A percentile compares a stretch with the other conserved stretches of the same genome.
Conservation (phyloP, 768 basidiomycete species). For the Suillus subalutaceus region DNA sequence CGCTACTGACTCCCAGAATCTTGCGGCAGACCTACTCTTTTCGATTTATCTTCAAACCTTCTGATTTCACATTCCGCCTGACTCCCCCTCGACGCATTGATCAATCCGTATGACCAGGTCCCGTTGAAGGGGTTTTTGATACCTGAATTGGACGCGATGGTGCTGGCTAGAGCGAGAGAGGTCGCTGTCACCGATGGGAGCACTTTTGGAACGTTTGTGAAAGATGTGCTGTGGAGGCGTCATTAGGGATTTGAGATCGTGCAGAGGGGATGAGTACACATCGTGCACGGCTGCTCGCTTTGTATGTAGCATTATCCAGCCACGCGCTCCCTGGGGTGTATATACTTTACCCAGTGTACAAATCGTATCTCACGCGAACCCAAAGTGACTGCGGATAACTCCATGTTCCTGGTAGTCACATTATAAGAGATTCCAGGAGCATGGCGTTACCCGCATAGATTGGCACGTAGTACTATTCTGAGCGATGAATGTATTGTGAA, state of each 20-base stretch:
- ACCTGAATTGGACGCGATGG: constrained; percentile 73
- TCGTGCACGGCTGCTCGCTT: too few species aligned
- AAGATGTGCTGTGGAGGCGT: constrained; percentile 66
- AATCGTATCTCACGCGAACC: too few species aligned
- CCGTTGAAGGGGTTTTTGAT: constrained; percentile 48
- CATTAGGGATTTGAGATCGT: constrained; percentile 56
- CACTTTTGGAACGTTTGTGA: constrained; percentile 73
- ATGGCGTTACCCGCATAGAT: too few species aligned
- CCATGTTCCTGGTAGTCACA: too few species aligned
- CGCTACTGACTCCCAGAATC: constrained; percentile 58
- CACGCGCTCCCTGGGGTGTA: too few species aligned
- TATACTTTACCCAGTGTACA: too few species aligned
- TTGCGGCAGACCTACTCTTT: constrained; percentile 43
- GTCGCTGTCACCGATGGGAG: constrained; percentile 75
- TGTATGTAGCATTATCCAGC: too few species aligned
- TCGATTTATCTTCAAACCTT: constrained; percentile 51
- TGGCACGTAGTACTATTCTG: too few species aligned
- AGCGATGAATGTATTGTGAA: too few species aligned
- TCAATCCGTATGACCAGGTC: constrained; percentile 53
- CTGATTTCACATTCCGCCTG: constrained; percentile 49
- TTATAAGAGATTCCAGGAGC: too few species aligned
- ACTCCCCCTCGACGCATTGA: constrained; percentile 36
- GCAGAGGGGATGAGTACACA: constrained; percentile 48
- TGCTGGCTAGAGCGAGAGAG: constrained; percentile 57
- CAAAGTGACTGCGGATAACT: too few species aligned